These are phyloP conservation scores for Colletotrichum neosansevieriae DNA, from an alignment of 2,329 filamentous ascomycete genomes.

Conservation along the genomic window DNA sequence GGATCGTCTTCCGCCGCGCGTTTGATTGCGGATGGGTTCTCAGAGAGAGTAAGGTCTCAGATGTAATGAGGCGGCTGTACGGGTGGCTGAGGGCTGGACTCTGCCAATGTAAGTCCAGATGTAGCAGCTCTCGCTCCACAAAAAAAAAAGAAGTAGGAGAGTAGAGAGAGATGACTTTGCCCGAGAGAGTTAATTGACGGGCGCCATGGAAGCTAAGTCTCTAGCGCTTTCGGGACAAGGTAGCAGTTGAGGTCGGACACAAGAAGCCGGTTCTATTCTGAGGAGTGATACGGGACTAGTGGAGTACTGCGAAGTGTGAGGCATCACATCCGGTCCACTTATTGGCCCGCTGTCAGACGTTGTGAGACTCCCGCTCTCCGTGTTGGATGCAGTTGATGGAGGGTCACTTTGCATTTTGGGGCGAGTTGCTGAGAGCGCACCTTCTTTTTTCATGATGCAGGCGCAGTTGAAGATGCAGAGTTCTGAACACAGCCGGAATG, in stretches of 20 bases:
- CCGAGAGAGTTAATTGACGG: neutral
- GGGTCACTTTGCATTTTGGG: conserved; percentile 24
- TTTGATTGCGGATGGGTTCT: conserved; percentile 28
- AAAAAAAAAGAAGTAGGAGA: too few relatives aligned
- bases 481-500: neutral
- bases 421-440: conserved; percentile 16
- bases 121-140: conserved; percentile 6
- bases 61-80: conserved; percentile 7
- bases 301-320: neutral
- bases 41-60: conserved; percentile 18
- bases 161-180: conserved; percentile 7
- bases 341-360: conserved; percentile 6
- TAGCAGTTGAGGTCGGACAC: conserved; percentile 4
- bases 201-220: neutral
- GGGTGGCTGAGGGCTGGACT: conserved; percentile 23
- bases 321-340: conserved; percentile 16
- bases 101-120: conserved; percentile 17
- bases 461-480: neutral
- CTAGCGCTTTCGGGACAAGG: conserved; percentile 5
- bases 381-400: conserved; percentile 12
- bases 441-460: conserved; percentile 7
- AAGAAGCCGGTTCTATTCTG: conserved; percentile 13
- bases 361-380: conserved; percentile 14
- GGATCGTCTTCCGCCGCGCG: conserved; percentile 37
- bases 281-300: conserved; percentile 1